Evolutionary conservation across 305 asterid species (phyloP).

Genomic region (Withania somnifera): DNA sequence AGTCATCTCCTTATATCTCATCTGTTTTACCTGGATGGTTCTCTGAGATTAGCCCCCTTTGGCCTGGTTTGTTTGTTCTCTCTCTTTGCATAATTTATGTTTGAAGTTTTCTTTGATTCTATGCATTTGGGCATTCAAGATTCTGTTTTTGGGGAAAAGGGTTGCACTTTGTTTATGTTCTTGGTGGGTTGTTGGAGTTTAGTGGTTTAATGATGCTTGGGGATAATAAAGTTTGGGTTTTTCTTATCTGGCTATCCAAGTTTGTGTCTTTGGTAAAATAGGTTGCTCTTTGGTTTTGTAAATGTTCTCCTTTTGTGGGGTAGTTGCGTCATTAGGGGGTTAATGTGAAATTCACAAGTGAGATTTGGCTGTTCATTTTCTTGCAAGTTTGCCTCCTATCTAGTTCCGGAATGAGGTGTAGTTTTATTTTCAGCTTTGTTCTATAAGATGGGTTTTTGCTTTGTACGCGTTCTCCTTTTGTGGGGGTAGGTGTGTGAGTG

Average conservation of each 20-base stretch:
- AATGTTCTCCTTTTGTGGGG: background rate
- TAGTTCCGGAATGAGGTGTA: too few species aligned
- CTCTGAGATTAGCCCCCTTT: conserved; percentile 84
- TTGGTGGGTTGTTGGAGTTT: background rate
- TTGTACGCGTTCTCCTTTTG: too few species aligned
- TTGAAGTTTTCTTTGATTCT: background rate
- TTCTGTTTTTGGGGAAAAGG: background rate
- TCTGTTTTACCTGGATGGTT: conserved; percentile 92
- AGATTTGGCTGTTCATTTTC: background rate
- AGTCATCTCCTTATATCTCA: conserved; percentile 28
- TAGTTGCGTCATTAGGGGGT: background rate
- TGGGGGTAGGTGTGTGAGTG: too few species aligned
- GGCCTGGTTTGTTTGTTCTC: conserved; percentile 59
- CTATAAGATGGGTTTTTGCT: too few species aligned
- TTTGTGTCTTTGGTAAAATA: background rate
- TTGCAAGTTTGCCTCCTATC: too few species aligned
- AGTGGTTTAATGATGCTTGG: background rate
- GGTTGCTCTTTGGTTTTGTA: background rate
- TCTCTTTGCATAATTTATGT: background rate
- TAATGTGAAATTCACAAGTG: background rate
- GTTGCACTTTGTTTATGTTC: background rate
- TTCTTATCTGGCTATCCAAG: background rate
- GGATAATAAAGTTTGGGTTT: background rate
- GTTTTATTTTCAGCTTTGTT: too few species aligned
- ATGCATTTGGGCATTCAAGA: background rate